These are phyloP conservation scores for Myxozyma kluyveri DNA, from an alignment of 805 yeast genomes.

Conservation along the genomic window DNA sequence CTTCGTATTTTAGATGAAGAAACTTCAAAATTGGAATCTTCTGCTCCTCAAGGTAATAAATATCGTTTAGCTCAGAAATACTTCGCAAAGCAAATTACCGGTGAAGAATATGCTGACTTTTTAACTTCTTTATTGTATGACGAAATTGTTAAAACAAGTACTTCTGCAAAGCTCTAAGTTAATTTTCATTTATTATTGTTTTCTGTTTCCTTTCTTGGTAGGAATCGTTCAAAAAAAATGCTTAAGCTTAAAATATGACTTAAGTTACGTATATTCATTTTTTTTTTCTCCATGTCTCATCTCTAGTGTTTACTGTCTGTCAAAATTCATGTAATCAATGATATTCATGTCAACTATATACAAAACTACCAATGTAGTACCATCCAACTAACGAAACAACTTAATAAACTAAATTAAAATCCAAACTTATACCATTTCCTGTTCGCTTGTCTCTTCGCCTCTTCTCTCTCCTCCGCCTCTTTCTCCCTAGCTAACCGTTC, in stretches of 20 bases:
- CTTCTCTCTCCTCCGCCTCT: slow-evolving; percentile 4
- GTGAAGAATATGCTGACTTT: slow-evolving; percentile 61
- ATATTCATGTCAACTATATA: too few relatives aligned
- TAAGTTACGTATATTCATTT: background rate
- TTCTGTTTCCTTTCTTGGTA: background rate
- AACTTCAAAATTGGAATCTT: slow-evolving; percentile 50
- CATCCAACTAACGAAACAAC: too few relatives aligned
- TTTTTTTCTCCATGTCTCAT: background rate
- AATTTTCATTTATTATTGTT: background rate
- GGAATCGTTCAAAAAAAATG: background rate
- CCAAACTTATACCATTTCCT: background rate
- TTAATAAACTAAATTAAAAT: background rate
- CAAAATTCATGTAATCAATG: too few relatives aligned
- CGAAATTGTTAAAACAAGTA: slow-evolving; percentile 17
- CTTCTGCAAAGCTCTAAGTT: slow-evolving; percentile 21
- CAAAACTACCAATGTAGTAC: too few relatives aligned
- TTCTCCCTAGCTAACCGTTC: slow-evolving; percentile 13
- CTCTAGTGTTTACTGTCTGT: background rate
- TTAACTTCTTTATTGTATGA: slow-evolving; percentile 48
- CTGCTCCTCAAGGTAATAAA: slow-evolving; percentile 46
- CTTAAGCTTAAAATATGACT: background rate
- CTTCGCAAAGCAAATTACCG: slow-evolving; percentile 63
- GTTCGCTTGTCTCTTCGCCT: background rate
- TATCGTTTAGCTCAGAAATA: slow-evolving; percentile 56
- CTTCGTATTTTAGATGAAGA: slow-evolving; percentile 54